These are phyloP conservation scores for Ceratocystis harringtonii DNA, from an alignment of 2,329 filamentous ascomycete genomes.

Conservation along the genomic window DNA sequence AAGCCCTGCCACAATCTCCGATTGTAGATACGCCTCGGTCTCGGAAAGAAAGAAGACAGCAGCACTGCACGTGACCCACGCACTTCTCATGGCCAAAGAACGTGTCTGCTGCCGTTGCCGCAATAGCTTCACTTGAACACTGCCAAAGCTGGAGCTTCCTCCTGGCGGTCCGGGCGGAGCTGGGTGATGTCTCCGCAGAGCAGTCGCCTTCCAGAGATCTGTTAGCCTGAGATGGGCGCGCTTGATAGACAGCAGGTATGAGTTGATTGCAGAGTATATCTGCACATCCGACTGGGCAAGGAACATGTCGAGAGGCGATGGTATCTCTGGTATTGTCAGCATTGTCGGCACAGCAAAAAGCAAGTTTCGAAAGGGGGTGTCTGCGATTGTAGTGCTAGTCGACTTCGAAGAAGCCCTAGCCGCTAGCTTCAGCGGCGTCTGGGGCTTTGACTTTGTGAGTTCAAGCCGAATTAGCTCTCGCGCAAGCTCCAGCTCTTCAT, in stretches of 20 bases:
- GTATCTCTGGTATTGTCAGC: constrained; percentile 55
- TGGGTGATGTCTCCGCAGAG: constrained; percentile 62
- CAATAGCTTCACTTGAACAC: constrained; percentile 43
- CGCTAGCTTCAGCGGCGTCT: constrained; percentile 25
- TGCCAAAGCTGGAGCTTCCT: constrained; percentile 45
- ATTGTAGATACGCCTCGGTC: constrained; percentile 75
- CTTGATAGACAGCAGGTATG: constrained; percentile 73
- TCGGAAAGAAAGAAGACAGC: constrained; percentile 82
- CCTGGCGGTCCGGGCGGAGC: constrained; percentile 50
- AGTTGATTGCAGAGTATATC: constrained; percentile 70
- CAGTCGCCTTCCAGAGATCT: constrained; percentile 72
- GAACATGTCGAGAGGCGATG: constrained; percentile 74
- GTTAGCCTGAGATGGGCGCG: constrained; percentile 74
- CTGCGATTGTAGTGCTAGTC: constrained; percentile 24
- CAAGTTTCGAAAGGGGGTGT: constrained; percentile 55
- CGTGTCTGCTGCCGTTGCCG: constrained; percentile 50
- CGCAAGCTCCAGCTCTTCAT: constrained; percentile 72
- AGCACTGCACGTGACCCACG: constrained; percentile 82
- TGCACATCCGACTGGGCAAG: constrained; percentile 61
- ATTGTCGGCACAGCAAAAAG: constrained; percentile 45
- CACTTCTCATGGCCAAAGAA: constrained; percentile 54
- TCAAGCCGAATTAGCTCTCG: constrained; percentile 57
- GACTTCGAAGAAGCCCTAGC: constrained; percentile 15
- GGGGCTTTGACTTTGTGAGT: constrained; percentile 35
- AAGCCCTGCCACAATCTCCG: constrained; percentile 66